Base-by-base conservation (phyloP, 106 monocot genomes). In the Dendrobium officinale region DNA sequence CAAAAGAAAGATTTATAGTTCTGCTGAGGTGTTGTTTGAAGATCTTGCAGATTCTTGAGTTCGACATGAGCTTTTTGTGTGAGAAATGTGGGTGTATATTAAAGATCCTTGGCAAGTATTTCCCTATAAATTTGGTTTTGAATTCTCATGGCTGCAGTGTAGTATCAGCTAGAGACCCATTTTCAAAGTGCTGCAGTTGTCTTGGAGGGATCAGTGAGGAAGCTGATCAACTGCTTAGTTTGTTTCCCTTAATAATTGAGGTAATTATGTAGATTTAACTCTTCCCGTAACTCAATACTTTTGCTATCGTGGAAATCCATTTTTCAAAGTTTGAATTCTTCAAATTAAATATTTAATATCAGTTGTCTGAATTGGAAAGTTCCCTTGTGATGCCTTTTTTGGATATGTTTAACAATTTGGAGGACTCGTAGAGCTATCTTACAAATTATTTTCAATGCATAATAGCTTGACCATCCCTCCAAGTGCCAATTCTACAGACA, bases 21-120 rank as follows among this genome's bases (percentile, higher is more conserved):
- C 78, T 84, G 22, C 64, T 84, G 47, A 77, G 81, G 47, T 84
- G 87, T 78, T 87, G 81, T 67, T 67, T 84, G 66, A 58, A 31
- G 49, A 44, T 84, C 20, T 10, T 87, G 77, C 66, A 70, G 20
- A 78, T 84, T 78, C 74, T 87, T 4, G 81, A 84, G 75, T 84
- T 87, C 45, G 79, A 84, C 64, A 55, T 79, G 3, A 78, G 55
- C 68, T 51, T 81, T 75, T 73, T 87, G 40, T 45, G 77, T 67
- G 81, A 81, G 75, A 84, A 75, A 79, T 87, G 84, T 33, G 49
- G 75, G 51, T 55, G 81, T 67, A 19, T 87, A 48, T 13, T 79
- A 51, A 68, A 67, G 20, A 48, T 84, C 11, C 81, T 87, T 47
- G 22, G 73, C 48, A 84, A 74, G 74, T 15, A 84, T 40, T 78